Base-by-base conservation (phyloP, 2,329 filamentous ascomycete genomes). In the Colletotrichum agaves region DNA sequence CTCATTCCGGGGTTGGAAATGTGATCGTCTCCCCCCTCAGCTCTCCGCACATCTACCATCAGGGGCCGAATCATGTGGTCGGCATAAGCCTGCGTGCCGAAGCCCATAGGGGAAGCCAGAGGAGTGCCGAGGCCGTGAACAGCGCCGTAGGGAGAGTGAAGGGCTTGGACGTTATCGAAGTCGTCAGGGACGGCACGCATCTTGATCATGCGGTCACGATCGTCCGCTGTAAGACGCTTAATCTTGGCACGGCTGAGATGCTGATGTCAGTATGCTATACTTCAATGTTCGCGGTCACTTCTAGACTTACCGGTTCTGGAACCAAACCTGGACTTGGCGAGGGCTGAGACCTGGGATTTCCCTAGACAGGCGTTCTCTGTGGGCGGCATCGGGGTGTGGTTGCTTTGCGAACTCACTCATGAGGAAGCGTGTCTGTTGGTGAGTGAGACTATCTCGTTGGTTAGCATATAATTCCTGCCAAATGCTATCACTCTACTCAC, bases 381-480 rank as follows among this genome's bases (percentile, higher is more conserved):
- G 94, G 52, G 93, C 92, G 44, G 94, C 94, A 80, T 98, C 94
- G 7, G 94, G 94, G 77, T 98, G 94, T 23, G 94, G 93, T 77
- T 98, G 94, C 74, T 96, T 94, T 64, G 94, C 92, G 75, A 98
- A 98, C 78, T 98, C 94, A 79, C 93, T 97, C 93, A 97, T 97
- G 63, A 98, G 83, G 74, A 97, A 98, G 13, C 95, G 90, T n/a
- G 95, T 98, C 84, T 98, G 95, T 74, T 96, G 95, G 78, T 98
- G 94, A 1, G 94, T 97, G 71, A 98, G 89, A 72, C 94, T 97
- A 74, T 53, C 33, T 53, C 33, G 33, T 23, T 21, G 33, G 50
- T 53, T 17, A 53, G 50, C 33, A 13, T 35, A 53, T 19, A 35
- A 39, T 17, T 23, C 17, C 2, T 17, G 17, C 13, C 8, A 21